These are phyloP conservation scores for Talaromyces sp. DNA, from an alignment of 2,329 filamentous ascomycete species.

Conservation along the genomic window DNA sequence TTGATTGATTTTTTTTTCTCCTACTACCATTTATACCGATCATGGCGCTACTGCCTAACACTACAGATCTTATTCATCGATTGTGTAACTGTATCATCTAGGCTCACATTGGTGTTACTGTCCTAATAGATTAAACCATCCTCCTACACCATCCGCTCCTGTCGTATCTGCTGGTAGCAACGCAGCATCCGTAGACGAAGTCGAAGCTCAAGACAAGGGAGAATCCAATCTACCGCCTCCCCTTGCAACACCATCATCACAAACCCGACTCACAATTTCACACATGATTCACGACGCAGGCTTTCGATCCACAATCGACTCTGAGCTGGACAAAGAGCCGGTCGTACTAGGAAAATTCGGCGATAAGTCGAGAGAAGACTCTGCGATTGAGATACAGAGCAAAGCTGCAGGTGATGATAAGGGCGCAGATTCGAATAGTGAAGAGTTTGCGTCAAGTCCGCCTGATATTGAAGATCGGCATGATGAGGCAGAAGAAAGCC, in stretches of 20 bases:
- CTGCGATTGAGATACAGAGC: not conserved
- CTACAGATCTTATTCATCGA: constrained; percentile 25
- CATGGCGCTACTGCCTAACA: constrained; percentile 23
- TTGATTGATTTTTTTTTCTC: constrained; percentile 31
- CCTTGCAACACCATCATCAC: constrained; percentile 28
- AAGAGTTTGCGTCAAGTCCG: constrained; percentile 21
- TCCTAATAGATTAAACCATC: constrained; percentile 9
- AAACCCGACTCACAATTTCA: constrained; percentile 42
- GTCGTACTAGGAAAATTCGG: constrained; percentile 11
- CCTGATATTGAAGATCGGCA: constrained; percentile 5
- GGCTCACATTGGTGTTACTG: constrained; percentile 20
- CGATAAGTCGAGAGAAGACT: constrained; percentile 5
- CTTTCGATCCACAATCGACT: constrained; percentile 46
- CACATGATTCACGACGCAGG: constrained; percentile 49
- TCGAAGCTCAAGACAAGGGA: not conserved
- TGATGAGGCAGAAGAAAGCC: not conserved
- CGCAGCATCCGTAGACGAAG: constrained; percentile 14
- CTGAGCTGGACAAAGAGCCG: constrained; percentile 25
- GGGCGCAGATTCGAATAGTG: constrained; percentile 3
- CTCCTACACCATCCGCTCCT: not conserved
- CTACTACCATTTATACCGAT: constrained; percentile 6
- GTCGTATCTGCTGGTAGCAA: constrained; percentile 1
- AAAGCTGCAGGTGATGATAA: not conserved
- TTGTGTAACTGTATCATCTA: not conserved
- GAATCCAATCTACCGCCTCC: not conserved